Evolutionary conservation across 2,329 filamentous ascomycete genomes (phyloP), one percentile per base, ranked within the genome.

Genomic region (Botrytis fragariae): DNA sequence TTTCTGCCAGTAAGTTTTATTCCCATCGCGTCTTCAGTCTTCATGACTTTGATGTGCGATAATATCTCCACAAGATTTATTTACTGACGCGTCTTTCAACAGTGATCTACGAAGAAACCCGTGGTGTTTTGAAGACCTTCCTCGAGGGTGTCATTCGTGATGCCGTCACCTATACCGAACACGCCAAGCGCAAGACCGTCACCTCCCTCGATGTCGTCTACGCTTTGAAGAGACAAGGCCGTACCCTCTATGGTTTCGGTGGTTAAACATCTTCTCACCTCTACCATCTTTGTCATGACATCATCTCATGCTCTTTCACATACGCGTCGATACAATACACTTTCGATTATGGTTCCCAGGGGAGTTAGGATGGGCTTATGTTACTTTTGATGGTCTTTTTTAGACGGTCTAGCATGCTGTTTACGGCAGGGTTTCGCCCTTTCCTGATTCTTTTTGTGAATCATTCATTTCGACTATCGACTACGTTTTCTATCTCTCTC

Each of bases 81-180:
- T 35, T n/a, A 18, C 51, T 69, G 16, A 69, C 67, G 51, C 67
- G 51, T 69, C 75, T 45, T n/a, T 10, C 32, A 16, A 60, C 35
- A 88, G 87, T 93, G 91, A 93, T 93, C 86, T 93, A 93, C 87
- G 91, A 76, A 90, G 93, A 94, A 87, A 93, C 92, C 80, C 91
- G 92, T 82, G 91, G 91, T 88, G 92, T 93, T 81, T 88, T 94
- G 81, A 93, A 93, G 89, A 91, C 91, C 84, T 93, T 93, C 90
- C 91, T 94, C 80, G 92, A 93, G 85, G 88, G 90, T 84, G 91
- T 94, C 84, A 93, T 94, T 83, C 87, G 90, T 77, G 88, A 90
- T 79, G 74, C 75, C 61, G 76, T 76, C 37, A 76, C 75, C 59
- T 76, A 76, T 61, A 77, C 77, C 79, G 91, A 93, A 86, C 91